Percentiles rank a stretch among this genome's conserved stretches.
Evolutionary conservation across 2,329 filamentous ascomycete species (phyloP).

Genomic region (Colletotrichum kahawae): DNA sequence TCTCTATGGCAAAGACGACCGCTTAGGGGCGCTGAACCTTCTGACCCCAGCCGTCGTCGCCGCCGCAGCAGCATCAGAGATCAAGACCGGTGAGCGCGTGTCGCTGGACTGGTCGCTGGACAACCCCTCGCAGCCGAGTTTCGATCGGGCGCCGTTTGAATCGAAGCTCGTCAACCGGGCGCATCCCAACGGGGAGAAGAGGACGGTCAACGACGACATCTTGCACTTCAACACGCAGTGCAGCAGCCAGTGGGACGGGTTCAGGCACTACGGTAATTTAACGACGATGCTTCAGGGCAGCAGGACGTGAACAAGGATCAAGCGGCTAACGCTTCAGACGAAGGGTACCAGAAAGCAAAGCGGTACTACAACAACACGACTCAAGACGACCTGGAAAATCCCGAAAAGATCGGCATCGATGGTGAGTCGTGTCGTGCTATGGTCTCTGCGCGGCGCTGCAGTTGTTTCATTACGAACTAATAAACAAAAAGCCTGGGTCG

Average conservation of each 20-base stretch:
- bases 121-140: constrained; percentile 36
- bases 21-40: constrained; percentile 60
- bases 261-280: constrained; percentile 35
- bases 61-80: constrained; percentile 25
- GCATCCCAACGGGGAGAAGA: constrained; percentile 25
- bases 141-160: constrained; percentile 31
- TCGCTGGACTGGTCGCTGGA: constrained; percentile 38
- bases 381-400: constrained; percentile 47
- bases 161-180: constrained; percentile 46
- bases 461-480: background rate
- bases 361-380: constrained; percentile 37
- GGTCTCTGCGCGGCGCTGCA: background rate
- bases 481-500: background rate
- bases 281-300: constrained; percentile 33
- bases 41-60: constrained; percentile 52
- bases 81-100: constrained; percentile 27
- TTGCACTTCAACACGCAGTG: constrained; percentile 41
- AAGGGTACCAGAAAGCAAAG: constrained; percentile 40
- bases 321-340: background rate
- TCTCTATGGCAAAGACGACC: constrained; percentile 54
- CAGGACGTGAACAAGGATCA: background rate
- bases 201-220: constrained; percentile 37
- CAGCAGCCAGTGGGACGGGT: constrained; percentile 44
- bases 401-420: constrained; percentile 44
- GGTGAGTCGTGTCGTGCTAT: constrained; percentile 7